Conservation (phyloP, 108 stramenopile genomes). For the Phaeodactylum tricornutum region DNA sequence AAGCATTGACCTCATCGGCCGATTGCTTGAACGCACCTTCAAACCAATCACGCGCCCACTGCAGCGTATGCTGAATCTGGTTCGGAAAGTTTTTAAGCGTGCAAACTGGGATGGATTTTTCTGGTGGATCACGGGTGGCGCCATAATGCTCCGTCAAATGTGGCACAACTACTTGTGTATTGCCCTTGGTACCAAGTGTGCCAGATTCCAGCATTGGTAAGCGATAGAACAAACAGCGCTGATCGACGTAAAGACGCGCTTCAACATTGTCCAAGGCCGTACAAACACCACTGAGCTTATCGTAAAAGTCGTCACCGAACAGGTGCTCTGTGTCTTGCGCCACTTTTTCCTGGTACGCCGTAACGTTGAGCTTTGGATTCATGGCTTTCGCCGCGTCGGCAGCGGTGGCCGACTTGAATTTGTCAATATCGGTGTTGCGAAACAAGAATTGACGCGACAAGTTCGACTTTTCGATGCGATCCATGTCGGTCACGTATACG, state of each 20-base stretch:
- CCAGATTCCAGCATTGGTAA: constrained; percentile 98
- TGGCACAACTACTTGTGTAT: constrained; percentile 96
- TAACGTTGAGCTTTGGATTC: constrained; percentile 84
- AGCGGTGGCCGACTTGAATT: constrained; percentile 88
- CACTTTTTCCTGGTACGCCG: constrained; percentile 87
- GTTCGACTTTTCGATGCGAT: constrained; percentile 97
- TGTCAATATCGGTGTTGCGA: constrained; percentile 87
- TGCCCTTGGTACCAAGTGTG: constrained; percentile 97
- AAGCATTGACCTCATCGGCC: constrained; percentile 91
- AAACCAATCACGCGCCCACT: constrained; percentile 99
- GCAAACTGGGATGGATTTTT: constrained; percentile 97
- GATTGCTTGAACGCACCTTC: constrained; percentile 95
- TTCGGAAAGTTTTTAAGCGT: constrained; percentile 99
- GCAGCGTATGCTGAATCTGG: constrained; percentile 95
- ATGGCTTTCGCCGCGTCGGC: constrained; percentile 81
- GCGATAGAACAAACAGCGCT: constrained; percentile 92
- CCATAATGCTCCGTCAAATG: constrained; percentile 97
- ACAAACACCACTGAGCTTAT: constrained; percentile 89
- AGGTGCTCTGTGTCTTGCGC: constrained; percentile 90
- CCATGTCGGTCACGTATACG: constrained; percentile 98
- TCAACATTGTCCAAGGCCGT: constrained; percentile 99
- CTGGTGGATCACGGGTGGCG: constrained; percentile 95
- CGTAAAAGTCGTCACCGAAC: constrained; percentile 97
- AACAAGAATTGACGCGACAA: constrained; percentile 96
- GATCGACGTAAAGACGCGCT: constrained; percentile 96